These are phyloP conservation scores for Populus davidiana DNA, from an alignment of 345 rosid genomes.

Conservation along the genomic window DNA sequence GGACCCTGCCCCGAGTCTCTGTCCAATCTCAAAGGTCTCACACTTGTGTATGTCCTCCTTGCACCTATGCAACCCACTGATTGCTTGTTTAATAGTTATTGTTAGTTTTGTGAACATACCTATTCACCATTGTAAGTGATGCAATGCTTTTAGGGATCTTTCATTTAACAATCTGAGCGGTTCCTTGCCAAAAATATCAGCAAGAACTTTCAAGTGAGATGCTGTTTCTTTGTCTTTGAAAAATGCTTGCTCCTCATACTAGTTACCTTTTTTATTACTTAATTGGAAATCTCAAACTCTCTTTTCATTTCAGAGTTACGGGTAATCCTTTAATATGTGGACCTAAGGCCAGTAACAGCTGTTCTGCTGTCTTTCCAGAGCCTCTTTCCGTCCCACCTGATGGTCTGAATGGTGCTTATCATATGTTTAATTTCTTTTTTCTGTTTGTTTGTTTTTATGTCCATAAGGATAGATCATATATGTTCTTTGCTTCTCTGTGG, in stretches of 20 bases:
- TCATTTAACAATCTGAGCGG: constrained; percentile 95
- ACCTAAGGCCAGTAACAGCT: constrained; percentile 55
- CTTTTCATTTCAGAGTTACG: constrained; percentile 47
- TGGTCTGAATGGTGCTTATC: constrained; percentile 47
- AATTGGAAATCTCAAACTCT: constrained; percentile 13
- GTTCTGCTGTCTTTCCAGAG: constrained; percentile 86
- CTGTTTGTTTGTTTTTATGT: neutral
- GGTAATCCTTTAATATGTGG: constrained; percentile 92
- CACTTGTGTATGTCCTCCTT: constrained; percentile 68
- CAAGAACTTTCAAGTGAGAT: constrained; percentile 91
- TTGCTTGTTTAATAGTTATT: neutral
- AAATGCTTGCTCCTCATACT: neutral
- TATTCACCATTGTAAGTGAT: constrained; percentile 4
- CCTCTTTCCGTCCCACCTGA: constrained; percentile 90
- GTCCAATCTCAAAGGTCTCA: constrained; percentile 78
- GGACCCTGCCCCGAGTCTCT: constrained; percentile 78
- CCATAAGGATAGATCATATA: neutral
- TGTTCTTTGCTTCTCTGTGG: constrained; percentile 13
- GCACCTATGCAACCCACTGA: neutral
- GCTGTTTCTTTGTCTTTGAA: constrained; percentile 8
- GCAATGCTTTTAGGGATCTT: constrained; percentile 60
- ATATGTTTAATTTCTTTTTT: neutral
- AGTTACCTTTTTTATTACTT: neutral
- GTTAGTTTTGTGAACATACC: neutral
- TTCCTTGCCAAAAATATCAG: constrained; percentile 79